Conservation (phyloP, 2,329 filamentous ascomycete genomes). For the Botrytis galanthina region DNA sequence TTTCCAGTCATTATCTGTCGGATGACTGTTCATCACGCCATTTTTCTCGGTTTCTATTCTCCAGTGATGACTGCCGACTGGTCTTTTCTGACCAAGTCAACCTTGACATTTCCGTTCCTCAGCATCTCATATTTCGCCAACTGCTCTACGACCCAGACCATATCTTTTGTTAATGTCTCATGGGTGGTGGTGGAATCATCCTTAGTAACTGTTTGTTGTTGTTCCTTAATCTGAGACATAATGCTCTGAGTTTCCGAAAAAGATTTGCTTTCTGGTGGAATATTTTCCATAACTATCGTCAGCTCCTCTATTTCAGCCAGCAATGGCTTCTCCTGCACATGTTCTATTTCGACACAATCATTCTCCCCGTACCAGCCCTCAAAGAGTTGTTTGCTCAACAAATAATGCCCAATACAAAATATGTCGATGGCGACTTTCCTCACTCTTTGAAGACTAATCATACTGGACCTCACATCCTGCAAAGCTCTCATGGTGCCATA, state of each 20-base stretch:
- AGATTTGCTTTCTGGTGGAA: too few species aligned
- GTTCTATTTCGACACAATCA: not conserved
- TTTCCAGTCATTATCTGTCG: not conserved
- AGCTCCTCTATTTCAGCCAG: conserved; percentile 10
- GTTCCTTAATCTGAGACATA: not conserved
- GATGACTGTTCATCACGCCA: not conserved
- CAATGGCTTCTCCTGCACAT: conserved; percentile 1
- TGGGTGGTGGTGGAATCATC: not conserved
- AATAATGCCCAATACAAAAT: not conserved
- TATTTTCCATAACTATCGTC: not conserved
- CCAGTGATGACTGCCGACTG: not conserved
- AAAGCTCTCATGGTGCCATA: not conserved
- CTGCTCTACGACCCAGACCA: not conserved
- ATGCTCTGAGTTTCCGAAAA: not conserved
- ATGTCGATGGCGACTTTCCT: not conserved
- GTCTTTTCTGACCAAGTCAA: not conserved
- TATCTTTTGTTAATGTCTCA: not conserved
- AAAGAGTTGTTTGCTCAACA: conserved; percentile 14
- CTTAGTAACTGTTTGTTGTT: not conserved
- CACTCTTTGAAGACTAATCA: not conserved
- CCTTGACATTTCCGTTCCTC: not conserved
- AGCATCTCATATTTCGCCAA: not conserved
- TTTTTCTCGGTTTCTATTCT: not conserved
- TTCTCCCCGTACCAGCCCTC: not conserved
- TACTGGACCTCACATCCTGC: conserved; percentile 1